Conservation (phyloP, 768 basidiomycete species). For the Suillus variegatus region DNA sequence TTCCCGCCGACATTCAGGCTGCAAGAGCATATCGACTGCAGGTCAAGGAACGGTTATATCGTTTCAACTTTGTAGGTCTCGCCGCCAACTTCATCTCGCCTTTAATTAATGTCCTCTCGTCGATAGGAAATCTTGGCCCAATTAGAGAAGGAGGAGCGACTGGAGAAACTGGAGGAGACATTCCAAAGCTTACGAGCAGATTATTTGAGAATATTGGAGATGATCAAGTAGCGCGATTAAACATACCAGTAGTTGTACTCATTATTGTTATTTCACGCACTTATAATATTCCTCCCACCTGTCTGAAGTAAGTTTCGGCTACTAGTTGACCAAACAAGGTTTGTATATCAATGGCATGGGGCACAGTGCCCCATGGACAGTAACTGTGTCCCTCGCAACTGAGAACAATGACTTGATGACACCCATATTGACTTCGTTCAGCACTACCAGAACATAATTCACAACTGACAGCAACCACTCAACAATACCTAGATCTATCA, state of each 20-base stretch:
- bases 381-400: not conserved
- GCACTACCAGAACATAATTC: not conserved
- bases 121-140: conserved; percentile 83
- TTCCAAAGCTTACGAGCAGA: conserved; percentile 85
- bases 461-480: not conserved
- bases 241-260: not conserved
- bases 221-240: conserved; percentile 32
- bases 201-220: conserved; percentile 76
- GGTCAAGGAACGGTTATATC: conserved; percentile 92
- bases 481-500: not conserved
- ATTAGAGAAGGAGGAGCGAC: conserved; percentile 82
- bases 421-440: not conserved
- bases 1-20: conserved; percentile 50
- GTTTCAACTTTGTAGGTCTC: conserved; percentile 87
- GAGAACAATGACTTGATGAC: not conserved
- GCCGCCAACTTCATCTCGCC: not conserved
- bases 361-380: not conserved
- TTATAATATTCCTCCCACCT: not conserved
- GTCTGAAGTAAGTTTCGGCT: not conserved
- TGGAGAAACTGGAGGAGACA: conserved; percentile 91
- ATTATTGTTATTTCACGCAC: not conserved
- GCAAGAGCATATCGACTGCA: conserved; percentile 77
- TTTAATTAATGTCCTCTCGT: conserved; percentile 6
- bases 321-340: not conserved
- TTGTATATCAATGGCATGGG: not conserved